phyloP scores from a whole-genome alignment of 2,329 filamentous ascomycete genomes.

The Nemania sp. region DNA sequence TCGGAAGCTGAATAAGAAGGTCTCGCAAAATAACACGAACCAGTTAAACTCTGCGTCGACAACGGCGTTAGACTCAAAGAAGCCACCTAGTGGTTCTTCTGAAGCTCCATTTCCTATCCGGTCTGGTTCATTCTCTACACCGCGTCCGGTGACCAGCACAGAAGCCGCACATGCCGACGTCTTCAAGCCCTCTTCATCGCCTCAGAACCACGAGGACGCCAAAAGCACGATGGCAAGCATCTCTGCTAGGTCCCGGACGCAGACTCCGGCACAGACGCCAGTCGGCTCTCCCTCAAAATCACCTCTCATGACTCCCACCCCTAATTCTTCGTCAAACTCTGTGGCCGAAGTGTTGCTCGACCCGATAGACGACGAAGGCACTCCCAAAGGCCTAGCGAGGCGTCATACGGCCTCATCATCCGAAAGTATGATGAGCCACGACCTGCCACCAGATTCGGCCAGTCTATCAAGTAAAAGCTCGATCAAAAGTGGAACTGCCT shows the following conservation, averaged over 20 bases:
- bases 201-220: constrained; percentile 62
- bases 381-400: constrained; percentile 32
- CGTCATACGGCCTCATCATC: constrained; percentile 38
- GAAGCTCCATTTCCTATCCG: constrained; percentile 59
- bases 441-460: constrained; percentile 27
- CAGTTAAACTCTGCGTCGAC: constrained; percentile 47
- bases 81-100: constrained; percentile 42
- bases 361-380: constrained; percentile 24
- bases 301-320: constrained; percentile 21
- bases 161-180: constrained; percentile 69
- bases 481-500: constrained; percentile 35
- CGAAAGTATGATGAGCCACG: constrained; percentile 32
- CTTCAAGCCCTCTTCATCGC: constrained; percentile 58
- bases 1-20: constrained; percentile 49
- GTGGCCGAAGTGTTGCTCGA: constrained; percentile 32
- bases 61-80: constrained; percentile 52
- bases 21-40: constrained; percentile 36
- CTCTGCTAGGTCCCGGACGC: constrained; percentile 51
- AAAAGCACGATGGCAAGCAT: constrained; percentile 62
- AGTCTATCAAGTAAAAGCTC: constrained; percentile 34
- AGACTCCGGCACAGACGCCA: constrained; percentile 33
- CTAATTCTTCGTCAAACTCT: constrained; percentile 28
- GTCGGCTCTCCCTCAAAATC: constrained; percentile 34
- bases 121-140: constrained; percentile 65
- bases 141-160: constrained; percentile 67